Conservation (phyloP, 2,329 filamentous ascomycete genomes). For the Pseudogymnoascus sp. region DNA sequence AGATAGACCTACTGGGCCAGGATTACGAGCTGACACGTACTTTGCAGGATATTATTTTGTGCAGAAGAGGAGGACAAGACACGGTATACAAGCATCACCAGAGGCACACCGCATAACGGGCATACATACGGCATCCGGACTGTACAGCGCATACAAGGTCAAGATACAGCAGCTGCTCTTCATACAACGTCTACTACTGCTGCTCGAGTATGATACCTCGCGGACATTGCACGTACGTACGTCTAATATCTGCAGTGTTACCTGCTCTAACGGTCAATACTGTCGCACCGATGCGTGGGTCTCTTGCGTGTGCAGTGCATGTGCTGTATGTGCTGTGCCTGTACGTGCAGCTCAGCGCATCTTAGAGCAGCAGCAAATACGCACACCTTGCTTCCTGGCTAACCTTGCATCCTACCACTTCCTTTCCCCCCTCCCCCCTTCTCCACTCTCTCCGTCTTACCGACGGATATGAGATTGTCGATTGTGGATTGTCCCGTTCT, state of each 20-base stretch:
- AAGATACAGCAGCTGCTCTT: not conserved
- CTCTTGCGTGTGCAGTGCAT: conserved; percentile 3
- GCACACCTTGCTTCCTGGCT: not conserved
- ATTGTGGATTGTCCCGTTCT: not conserved
- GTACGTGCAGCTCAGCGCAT: not conserved
- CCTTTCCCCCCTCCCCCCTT: not conserved
- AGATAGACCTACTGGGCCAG: not conserved
- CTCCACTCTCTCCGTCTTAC: not conserved
- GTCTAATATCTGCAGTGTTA: not conserved
- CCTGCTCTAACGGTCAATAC: not conserved
- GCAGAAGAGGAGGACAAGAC: not conserved
- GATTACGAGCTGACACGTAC: not conserved
- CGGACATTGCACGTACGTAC: not conserved
- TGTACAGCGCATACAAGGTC: not conserved
- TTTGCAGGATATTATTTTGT: not conserved
- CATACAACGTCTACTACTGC: not conserved
- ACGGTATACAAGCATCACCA: conserved; percentile 1
- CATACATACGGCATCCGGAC: not conserved
- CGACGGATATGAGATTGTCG: not conserved
- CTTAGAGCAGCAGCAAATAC: not conserved
- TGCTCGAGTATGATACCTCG: not conserved
- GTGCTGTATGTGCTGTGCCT: not conserved
- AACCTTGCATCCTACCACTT: not conserved
- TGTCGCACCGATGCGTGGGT: conserved; percentile 1
- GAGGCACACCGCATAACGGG: not conserved